A percentile compares a stretch with the other conserved stretches of the same genome.
Conservation (phyloP, 2,329 filamentous ascomycete species). For the Pyrenophora graminea region DNA sequence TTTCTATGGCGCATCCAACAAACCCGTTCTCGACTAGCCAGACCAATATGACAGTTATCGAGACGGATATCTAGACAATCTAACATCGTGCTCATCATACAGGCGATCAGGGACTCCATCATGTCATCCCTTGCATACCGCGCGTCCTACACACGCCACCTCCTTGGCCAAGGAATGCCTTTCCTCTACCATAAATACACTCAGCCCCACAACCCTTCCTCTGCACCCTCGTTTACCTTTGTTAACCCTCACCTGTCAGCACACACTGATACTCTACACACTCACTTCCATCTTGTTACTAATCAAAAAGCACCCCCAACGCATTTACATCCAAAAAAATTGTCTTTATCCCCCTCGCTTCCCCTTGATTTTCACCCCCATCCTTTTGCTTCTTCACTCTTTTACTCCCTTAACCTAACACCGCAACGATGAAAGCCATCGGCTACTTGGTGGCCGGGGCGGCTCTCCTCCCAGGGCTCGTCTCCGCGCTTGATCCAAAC, state of each 20-base stretch:
- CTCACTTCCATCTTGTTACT: not conserved
- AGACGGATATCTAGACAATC: too few relatives aligned
- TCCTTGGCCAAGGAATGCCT: not conserved
- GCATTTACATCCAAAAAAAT: not conserved
- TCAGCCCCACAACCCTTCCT: not conserved
- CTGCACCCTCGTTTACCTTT: not conserved
- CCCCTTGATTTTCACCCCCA: too few relatives aligned
- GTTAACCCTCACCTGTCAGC: not conserved
- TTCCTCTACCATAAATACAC: not conserved
- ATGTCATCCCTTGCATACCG: not conserved
- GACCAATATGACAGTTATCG: too few relatives aligned
- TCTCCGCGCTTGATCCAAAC: conserved; percentile 6
- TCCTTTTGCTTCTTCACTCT: too few relatives aligned
- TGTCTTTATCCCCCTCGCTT: not conserved
- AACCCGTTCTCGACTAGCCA: too few relatives aligned
- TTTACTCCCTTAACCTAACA: not conserved
- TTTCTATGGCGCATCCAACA: too few relatives aligned
- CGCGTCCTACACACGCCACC: not conserved
- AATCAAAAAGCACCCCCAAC: not conserved
- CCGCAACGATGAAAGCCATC: conserved; percentile 20
- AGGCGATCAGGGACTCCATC: not conserved
- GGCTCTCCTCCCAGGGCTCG: conserved; percentile 12
- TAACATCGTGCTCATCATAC: too few relatives aligned
- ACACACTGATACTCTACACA: not conserved
- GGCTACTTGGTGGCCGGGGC: conserved; percentile 22